Evolutionary conservation across 2,329 filamentous ascomycete genomes (phyloP).

Genomic region (Sporothrix curviconia): DNA sequence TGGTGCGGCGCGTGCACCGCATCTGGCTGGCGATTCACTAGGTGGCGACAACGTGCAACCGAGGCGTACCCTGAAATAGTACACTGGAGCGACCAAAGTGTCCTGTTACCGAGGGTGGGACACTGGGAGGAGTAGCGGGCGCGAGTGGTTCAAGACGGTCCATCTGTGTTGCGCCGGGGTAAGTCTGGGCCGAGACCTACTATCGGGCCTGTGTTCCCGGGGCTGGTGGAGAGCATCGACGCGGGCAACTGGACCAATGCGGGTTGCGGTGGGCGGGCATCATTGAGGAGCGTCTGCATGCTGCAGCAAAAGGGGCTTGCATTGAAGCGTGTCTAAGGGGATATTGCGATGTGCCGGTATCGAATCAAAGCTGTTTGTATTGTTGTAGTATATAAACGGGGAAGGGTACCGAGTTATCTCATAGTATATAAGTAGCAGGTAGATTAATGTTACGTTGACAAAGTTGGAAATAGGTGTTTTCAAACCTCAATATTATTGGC

Average conservation of each 20-base stretch:
- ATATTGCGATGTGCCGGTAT: not conserved
- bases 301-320: constrained; percentile 38
- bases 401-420: no score
- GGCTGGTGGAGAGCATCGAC: constrained; percentile 57
- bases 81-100: constrained; percentile 76
- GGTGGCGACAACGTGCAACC: no score
- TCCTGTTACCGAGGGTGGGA: no score
- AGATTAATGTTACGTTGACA: no score
- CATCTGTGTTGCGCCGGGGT: constrained; percentile 56
- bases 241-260: constrained; percentile 52
- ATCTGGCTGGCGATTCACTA: constrained; percentile 14
- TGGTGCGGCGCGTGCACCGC: constrained; percentile 47
- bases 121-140: no score
- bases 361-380: no score
- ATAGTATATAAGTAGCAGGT: no score
- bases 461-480: no score
- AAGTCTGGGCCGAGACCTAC: constrained; percentile 87
- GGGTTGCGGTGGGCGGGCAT: constrained; percentile 53
- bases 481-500: no score
- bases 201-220: constrained; percentile 65
- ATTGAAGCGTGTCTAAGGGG: constrained; percentile 1
- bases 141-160: constrained; percentile 76
- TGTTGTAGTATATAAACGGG: no score
- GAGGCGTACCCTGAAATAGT: no score
- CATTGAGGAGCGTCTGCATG: constrained; percentile 44